Evolutionary conservation across 495 filamentous ascomycete species (phyloP), one percentile per base, ranked within the genome.

Genomic region (Chaetomidium leptoderma): DNA sequence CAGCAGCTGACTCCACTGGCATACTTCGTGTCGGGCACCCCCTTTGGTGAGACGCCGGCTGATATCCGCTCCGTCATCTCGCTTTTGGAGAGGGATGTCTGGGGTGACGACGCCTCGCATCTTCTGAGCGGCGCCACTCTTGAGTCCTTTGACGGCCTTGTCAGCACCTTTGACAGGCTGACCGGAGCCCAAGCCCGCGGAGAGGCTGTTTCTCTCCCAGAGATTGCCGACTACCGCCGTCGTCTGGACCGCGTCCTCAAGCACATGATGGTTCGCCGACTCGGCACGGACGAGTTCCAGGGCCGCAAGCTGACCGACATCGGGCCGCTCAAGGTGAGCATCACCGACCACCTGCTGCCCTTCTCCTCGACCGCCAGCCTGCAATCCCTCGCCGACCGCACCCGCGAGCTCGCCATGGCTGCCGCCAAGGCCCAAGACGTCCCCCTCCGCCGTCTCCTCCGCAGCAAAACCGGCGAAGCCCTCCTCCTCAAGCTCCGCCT

Each of bases 21-120:
- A 0, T 68, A 66, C 51, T 64, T 69, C 26, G 66, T 66, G 1
- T 69, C 66, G 13, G 66, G 66, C 19, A 69, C 66, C 6, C 66
- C 66, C 0, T 19, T 69, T 5, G 62, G 54, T 6, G 55, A 64
- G 8, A 61, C 61, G 9, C 51, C 55, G 1, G 50, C 43, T 0
- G 62, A 69, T 43, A 51, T 66, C 16, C 57, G 52, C 6, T 27
- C 61, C 0, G 51, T 55, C 5, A 19, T 64, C 16, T 43, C 50
- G 2, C 21, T 64, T 13, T 46, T 66, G 6, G 59, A 61, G 45
- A 47, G 45, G 26, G 29, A 51, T 3, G n/a, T 13, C 30, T 66
- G 59, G 63, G 23, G 27, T 2, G 14, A 30, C 0, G 45, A 37
- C n/a, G 11, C 0, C 21, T 7, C 63, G n/a, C n/a, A 66, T 16